These are phyloP conservation scores for Debaryomycetaceae sp. DNA, from an alignment of 1,139 yeast genomes.

Conservation along the genomic window DNA sequence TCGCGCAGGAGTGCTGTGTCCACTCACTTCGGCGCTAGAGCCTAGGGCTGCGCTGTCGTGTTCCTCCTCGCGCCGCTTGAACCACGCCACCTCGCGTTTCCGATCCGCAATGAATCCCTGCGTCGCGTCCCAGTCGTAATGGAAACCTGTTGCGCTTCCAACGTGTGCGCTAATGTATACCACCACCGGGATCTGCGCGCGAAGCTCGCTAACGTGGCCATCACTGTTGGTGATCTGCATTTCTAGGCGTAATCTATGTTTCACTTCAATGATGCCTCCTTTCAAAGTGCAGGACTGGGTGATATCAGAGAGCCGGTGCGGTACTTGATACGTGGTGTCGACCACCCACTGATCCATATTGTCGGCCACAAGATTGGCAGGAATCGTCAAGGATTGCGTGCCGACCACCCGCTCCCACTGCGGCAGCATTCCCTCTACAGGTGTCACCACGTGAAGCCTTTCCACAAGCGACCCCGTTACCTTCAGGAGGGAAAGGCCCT, in stretches of 20 bases:
- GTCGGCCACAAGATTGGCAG: not conserved
- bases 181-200: slow-evolving; percentile 56
- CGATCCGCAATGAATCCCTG: slow-evolving; percentile 36
- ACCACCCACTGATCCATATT: slow-evolving; percentile 39
- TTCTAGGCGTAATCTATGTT: slow-evolving; percentile 49
- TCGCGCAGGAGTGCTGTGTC: slow-evolving; percentile 7
- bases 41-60: slow-evolving; percentile 7
- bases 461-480: slow-evolving; percentile 44
- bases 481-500: slow-evolving; percentile 41
- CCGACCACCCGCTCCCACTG: slow-evolving; percentile 31
- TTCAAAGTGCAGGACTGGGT: slow-evolving; percentile 50
- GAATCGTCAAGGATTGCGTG: slow-evolving; percentile 19
- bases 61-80: slow-evolving; percentile 8
- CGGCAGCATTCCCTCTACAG: slow-evolving; percentile 25
- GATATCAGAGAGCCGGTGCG: slow-evolving; percentile 38
- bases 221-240: slow-evolving; percentile 47
- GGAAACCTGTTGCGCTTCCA: slow-evolving; percentile 41
- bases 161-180: slow-evolving; percentile 45
- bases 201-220: slow-evolving; percentile 57
- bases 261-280: slow-evolving; percentile 39
- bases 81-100: slow-evolving; percentile 25
- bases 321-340: slow-evolving; percentile 37
- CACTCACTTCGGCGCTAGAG: slow-evolving; percentile 6
- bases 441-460: slow-evolving; percentile 29
- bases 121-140: slow-evolving; percentile 37